These are phyloP conservation scores for Vitis hybrid DNA, from an alignment of 177 flowering plant species.

Conservation along the genomic window DNA sequence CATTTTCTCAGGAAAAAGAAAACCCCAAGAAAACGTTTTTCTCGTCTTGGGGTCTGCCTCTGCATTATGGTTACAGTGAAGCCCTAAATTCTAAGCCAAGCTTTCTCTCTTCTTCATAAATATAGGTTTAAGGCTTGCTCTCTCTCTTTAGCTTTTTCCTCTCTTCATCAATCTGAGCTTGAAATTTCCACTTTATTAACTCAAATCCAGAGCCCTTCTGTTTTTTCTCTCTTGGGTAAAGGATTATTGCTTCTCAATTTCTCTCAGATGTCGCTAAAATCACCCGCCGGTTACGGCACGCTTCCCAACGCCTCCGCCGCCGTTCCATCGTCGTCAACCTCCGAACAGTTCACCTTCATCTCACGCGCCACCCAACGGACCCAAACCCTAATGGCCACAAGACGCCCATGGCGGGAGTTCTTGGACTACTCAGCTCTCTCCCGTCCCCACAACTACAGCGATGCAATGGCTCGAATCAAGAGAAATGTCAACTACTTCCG, in stretches of 20 bases:
- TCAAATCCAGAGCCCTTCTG: too few species aligned
- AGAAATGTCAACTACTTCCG: slow-evolving; percentile 64
- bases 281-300: slow-evolving; percentile 28
- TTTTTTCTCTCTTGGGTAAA: too few species aligned
- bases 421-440: slow-evolving; percentile 33
- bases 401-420: slow-evolving; percentile 72
- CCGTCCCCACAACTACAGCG: slow-evolving; percentile 39
- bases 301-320: slow-evolving; percentile 21
- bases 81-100: too few species aligned
- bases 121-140: too few species aligned
- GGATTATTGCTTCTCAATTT: neutral
- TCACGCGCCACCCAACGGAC: slow-evolving; percentile 33
- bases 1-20: too few species aligned
- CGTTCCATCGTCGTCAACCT: slow-evolving; percentile 3
- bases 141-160: too few species aligned
- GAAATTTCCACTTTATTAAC: too few species aligned
- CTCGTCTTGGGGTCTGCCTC: too few species aligned
- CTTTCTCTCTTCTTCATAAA: too few species aligned
- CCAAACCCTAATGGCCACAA: slow-evolving; percentile 34
- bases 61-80: too few species aligned
- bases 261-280: slow-evolving; percentile 22
- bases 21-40: too few species aligned
- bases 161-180: too few species aligned
- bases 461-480: slow-evolving; percentile 46
- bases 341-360: slow-evolving; percentile 18